Evolutionary conservation across 306 rosid genomes (phyloP), one percentile per base, ranked within the genome.

Genomic region (Lupinus albus): DNA sequence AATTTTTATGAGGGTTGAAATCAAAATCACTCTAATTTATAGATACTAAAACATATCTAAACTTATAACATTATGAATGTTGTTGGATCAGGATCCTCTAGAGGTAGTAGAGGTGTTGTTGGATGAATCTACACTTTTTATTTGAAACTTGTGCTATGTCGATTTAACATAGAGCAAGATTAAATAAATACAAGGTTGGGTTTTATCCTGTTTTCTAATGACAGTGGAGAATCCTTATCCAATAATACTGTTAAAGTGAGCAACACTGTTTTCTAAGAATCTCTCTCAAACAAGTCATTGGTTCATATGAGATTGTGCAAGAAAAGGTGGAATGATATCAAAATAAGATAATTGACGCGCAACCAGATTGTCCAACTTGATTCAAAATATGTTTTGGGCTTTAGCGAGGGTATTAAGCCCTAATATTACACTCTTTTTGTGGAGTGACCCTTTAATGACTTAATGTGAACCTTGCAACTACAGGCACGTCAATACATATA

Each of bases 241-340:
- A 39, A 39, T 39, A 39, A 39, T 39, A 39, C 10, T 8, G 4
- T 7, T 3, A 25, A 25, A 25, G 1, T 7, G 9, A 7, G 0
- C 2, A n/a, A n/a, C n/a, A n/a, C n/a, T 2, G 2, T 39, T 39
- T 39, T 39, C 44, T 11, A 42, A 42, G 48, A 42, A 11, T 44
- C 2, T 44, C 2, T 44, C 0, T 12, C 7, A 11, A 12, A 51
- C 11, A 18, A 41, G 4, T 11, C 52, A 61, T 60, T 61, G 11
- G 36, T 44, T 61, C 11, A 0, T 12, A 11, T 44, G n/a, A 7
- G 41, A 63, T 13, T 64, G 15, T 14, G 70, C 57, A 64, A n/a
- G 70, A 64, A 64, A 64, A 64, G 14, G 8, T 17, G 44, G 42
- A 12, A 12, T 44, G 38, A 1, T 17, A 18, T 61, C 30, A 11